phyloP scores from a whole-genome alignment of 306 rosid species.

The Corylus avellana region DNA sequence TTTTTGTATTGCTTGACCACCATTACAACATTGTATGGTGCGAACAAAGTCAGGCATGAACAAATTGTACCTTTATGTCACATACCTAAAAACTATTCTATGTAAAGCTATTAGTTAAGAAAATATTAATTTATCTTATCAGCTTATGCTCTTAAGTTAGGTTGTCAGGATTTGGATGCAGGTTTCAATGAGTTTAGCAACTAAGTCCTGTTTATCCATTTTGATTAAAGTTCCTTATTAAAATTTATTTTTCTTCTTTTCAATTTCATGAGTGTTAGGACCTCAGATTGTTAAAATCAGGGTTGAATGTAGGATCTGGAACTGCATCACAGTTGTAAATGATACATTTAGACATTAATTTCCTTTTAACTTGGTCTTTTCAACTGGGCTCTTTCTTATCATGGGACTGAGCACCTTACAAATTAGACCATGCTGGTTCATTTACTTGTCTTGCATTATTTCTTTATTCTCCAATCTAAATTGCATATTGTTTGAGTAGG shows the following conservation, averaged over 20 bases:
- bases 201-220: background rate
- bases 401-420: background rate
- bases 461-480: background rate
- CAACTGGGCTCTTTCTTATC: background rate
- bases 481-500: slow-evolving; percentile 42
- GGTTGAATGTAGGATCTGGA: background rate
- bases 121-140: background rate
- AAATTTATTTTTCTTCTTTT: background rate
- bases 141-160: background rate
- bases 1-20: background rate
- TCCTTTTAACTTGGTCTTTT: slow-evolving; percentile 1
- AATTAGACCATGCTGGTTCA: background rate
- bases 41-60: background rate
- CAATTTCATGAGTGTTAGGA: background rate
- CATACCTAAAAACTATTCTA: background rate
- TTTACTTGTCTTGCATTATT: background rate
- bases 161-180: background rate
- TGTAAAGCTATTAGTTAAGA: background rate
- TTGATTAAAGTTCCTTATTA: background rate
- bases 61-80: background rate
- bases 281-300: background rate
- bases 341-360: background rate
- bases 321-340: background rate
- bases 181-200: background rate
- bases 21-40: background rate